phyloP scores from a whole-genome alignment of 306 rosid species.

The Corylus heterophylla region DNA sequence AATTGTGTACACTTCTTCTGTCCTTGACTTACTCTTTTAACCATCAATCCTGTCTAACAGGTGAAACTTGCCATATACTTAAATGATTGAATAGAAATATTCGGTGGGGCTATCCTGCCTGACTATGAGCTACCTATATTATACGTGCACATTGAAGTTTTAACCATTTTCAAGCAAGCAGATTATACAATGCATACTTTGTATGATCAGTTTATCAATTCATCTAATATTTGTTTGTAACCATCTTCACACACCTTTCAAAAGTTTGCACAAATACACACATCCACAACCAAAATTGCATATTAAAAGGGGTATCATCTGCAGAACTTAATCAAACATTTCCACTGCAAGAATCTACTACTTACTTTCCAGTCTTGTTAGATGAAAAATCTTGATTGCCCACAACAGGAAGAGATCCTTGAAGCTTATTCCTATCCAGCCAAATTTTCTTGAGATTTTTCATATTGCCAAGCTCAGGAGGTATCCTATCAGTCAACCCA shows the following conservation, averaged over 20 bases:
- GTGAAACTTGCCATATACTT: background rate
- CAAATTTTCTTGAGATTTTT: conserved; percentile 68
- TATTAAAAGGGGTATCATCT: background rate
- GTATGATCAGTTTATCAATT: background rate
- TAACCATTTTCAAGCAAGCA: background rate
- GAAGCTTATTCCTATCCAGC: conserved; percentile 87
- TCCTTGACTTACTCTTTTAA: background rate
- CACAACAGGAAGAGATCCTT: conserved; percentile 73
- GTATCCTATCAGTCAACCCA: conserved; percentile 72
- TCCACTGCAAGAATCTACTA: conserved; percentile 24
- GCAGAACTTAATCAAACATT: conserved; percentile 7
- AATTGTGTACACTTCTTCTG: background rate
- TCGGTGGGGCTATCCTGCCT: background rate
- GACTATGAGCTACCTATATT: background rate
- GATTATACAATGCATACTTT: background rate
- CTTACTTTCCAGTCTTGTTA: conserved; percentile 64
- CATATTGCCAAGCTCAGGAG: conserved; percentile 73
- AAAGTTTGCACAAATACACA: background rate
- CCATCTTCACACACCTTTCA: background rate
- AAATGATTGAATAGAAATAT: background rate
- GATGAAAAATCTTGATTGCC: conserved; percentile 34
- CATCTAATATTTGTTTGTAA: background rate
- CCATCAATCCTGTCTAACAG: background rate
- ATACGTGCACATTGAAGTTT: background rate
- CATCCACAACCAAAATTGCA: background rate